Base-by-base conservation (phyloP, 305 asterid species). In the Fraxinus velutina region DNA sequence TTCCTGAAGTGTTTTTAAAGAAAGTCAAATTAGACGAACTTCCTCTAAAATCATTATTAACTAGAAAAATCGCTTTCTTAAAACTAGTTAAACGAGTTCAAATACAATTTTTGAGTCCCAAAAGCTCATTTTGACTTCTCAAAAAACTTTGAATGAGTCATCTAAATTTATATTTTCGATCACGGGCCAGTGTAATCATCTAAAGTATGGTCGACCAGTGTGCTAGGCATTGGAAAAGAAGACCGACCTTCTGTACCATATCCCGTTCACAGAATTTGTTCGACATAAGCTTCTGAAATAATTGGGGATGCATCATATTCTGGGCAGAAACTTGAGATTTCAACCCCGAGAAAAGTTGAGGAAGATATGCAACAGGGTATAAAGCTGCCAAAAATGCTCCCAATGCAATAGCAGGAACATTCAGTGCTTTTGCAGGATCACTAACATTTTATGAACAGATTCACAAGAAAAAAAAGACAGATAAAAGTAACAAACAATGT, bases 251-350 rank as follows among this genome's bases (percentile, higher is more conserved):
- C 7, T 50, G 6, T 50, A 50, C 8, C 62, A 50, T 50, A 50
- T 64, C 6, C 33, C 2, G 13, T 79, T 92, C 87, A 93, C 98
- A 90, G 80, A 95, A 95, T 86, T 91, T 95, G 86, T 93, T 95
- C 37, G 91, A 88, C 78, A 95, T 90, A 24, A 95, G 96, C 87
- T 93, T 93, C 89, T 93, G 89, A 80, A 93, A 85, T 64, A 93
- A 86, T 81, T 93, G 97, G 1, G 98, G 97, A 47, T 90, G 93
- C 99, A 95, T 93, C 98, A 92, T 92, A 85, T 93, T 95, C 88
- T 91, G 87, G 64, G 98, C 96, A 7, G 99, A 90, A 86, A 95
- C 92, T 85, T 88, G 83, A 86, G 89, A 93, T 87, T 91, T 94
- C 82, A 95, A 86, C 96, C 95, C 93, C 32, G 98, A 88, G 60